phyloP scores from a whole-genome alignment of 495 filamentous ascomycete species.

The Neurospora africana region DNA sequence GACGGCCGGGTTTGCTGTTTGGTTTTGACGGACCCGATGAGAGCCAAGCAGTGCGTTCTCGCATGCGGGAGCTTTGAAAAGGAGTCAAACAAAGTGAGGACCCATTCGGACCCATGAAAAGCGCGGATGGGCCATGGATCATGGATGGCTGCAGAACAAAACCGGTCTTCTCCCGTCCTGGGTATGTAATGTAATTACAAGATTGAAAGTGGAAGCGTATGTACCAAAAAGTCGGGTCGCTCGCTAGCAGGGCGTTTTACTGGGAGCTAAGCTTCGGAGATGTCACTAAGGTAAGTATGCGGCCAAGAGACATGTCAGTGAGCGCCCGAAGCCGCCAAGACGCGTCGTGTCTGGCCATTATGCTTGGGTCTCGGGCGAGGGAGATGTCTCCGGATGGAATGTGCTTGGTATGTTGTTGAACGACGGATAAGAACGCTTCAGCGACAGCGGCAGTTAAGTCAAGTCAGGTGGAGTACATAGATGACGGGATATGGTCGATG shows the following conservation, averaged over 20 bases:
- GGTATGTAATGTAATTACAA: neutral
- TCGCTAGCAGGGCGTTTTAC: neutral
- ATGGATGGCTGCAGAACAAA: neutral
- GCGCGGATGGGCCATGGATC: neutral
- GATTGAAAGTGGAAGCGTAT: neutral
- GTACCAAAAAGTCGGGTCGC: neutral
- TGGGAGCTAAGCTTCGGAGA: neutral
- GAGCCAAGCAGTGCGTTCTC: neutral
- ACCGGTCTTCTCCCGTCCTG: neutral
- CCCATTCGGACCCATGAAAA: neutral
- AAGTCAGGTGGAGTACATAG: neutral
- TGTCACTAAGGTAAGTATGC: neutral
- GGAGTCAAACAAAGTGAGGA: neutral
- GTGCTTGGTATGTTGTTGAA: neutral
- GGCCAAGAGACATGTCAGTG: neutral
- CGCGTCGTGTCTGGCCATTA: neutral
- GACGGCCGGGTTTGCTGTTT: neutral
- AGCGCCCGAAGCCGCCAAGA: neutral
- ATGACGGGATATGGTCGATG: neutral
- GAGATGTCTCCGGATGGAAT: neutral
- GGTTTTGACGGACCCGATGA: neutral
- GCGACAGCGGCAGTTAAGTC: neutral
- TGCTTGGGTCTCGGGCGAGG: neutral
- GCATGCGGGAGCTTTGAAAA: neutral
- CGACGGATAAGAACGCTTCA: neutral